Base-by-base conservation (phyloP, 2,329 filamentous ascomycete species). In the Diplocarpon mali region DNA sequence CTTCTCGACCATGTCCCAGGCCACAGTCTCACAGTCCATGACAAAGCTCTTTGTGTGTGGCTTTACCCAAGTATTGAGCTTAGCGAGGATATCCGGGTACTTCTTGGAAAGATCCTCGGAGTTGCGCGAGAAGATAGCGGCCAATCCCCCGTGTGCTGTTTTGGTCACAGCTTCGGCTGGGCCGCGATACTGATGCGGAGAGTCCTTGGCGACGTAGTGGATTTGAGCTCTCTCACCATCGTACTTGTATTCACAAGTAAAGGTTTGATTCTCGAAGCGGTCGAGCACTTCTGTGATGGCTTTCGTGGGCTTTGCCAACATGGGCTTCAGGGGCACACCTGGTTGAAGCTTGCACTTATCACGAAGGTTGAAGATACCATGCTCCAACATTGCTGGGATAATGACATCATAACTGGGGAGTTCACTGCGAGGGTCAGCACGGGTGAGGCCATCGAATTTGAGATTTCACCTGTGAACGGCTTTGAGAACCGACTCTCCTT, bases 221-320 rank as follows among this genome's bases (percentile, higher is more conserved):
- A 98, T 96, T 62, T 98, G 92, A n/a, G 92, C 92, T 61, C 92
- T 76, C 65, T 98, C 92, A 39, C 92, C 92, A 58, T 98, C 92
- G 60, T 98, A 98, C 65, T 98, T 98, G 72, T 94, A 98, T 63
- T 98, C 92, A 67, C 92, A 98, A 1, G 92, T 96, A 59, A 98
- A 98, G 20, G 83, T 84, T 61, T 95, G 92, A 52, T 85, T 80
- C 62, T 96, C 92, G 54, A 98, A 98, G 5, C 92, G 85, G 64
- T 98, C 90, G 10, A 98, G 73, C 0, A 98, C 92, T 66, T 98
- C 92, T 1, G 89, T 95, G 57, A 98, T 95, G 5, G 92, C 89
- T 64, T 98, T 98, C 9, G 92, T 98, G 2, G 92, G 92, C 59
- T 96, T 96, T 15, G 92, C 92, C 68, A 98, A 73, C 92, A 98